Evolutionary conservation across 108 stramenopile genomes (phyloP).

Genomic region (Stephanodiscus minutulus): DNA sequence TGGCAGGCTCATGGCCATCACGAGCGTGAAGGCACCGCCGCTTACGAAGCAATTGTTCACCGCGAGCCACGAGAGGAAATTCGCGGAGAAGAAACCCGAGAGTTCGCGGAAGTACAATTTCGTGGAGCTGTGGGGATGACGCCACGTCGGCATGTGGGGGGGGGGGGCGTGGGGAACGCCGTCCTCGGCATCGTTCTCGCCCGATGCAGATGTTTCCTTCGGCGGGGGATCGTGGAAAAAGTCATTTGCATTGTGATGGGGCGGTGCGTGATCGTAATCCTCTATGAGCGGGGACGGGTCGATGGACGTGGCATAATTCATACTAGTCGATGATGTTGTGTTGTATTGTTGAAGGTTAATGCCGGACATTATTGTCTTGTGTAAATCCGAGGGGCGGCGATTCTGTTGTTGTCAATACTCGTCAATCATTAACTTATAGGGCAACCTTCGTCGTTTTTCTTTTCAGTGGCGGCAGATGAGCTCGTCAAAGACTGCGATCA

Average conservation of each 20-base stretch:
- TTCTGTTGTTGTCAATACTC: no score
- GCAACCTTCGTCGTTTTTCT: no score
- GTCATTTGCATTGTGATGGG: neutral
- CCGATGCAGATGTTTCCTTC: neutral
- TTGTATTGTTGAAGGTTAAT: neutral
- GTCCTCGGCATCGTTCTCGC: neutral
- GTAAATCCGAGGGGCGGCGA: no score
- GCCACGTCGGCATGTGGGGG: constrained; percentile 19
- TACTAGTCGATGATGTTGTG: constrained; percentile 1
- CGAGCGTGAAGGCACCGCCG: constrained; percentile 38
- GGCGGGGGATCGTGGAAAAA: no score
- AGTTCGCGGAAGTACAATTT: constrained; percentile 27
- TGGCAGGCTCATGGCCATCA: constrained; percentile 47
- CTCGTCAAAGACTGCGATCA: no score
- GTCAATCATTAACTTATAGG: no score
- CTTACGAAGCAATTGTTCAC: constrained; percentile 32
- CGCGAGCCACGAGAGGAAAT: constrained; percentile 47
- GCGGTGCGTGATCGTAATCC: neutral
- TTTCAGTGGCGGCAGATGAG: no score
- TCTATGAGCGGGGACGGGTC: neutral
- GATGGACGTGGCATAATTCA: no score
- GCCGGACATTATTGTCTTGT: neutral
- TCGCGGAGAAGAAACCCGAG: constrained; percentile 30
- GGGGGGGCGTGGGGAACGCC: neutral
- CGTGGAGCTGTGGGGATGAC: constrained; percentile 27